Evolutionary conservation across 2,329 filamentous ascomycete species (phyloP).

Genomic region (Cryphonectria japonica): DNA sequence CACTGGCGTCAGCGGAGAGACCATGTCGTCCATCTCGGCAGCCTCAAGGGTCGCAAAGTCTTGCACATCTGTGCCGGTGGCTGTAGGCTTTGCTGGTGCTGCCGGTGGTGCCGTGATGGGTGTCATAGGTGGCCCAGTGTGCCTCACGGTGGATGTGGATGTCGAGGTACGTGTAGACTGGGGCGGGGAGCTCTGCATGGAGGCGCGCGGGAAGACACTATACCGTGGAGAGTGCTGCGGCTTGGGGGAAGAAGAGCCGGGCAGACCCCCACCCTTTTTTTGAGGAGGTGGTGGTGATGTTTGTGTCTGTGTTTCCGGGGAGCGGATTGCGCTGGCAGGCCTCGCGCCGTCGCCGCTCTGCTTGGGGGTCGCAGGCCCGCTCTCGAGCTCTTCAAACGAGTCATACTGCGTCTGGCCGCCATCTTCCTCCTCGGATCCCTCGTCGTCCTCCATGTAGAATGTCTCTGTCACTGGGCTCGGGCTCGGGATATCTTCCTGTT

Average conservation of each 20-base stretch:
- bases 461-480: slow-evolving; percentile 27
- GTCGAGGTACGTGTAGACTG: slow-evolving; percentile 1
- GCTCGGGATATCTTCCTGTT: slow-evolving; percentile 4
- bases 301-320: slow-evolving; percentile 9
- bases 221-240: slow-evolving; percentile 17
- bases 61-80: slow-evolving; percentile 13
- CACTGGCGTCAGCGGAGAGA: slow-evolving; percentile 26
- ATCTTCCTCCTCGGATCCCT: slow-evolving; percentile 25
- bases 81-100: background rate
- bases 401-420: slow-evolving; percentile 19
- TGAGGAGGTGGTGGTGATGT: background rate
- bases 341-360: slow-evolving; percentile 7
- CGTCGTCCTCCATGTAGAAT: slow-evolving; percentile 28
- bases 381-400: slow-evolving; percentile 26
- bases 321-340: slow-evolving; percentile 23
- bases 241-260: slow-evolving; percentile 7
- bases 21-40: slow-evolving; percentile 29
- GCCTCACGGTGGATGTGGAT: background rate
- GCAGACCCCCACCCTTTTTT: background rate
- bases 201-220: slow-evolving; percentile 17
- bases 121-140: background rate
- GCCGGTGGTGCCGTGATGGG: background rate
- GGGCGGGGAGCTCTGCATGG: background rate
- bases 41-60: slow-evolving; percentile 29
- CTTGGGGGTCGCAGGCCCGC: slow-evolving; percentile 19